These are phyloP conservation scores for Chimonanthus salicifolius DNA, from an alignment of 164 flowering plant genomes.

Conservation along the genomic window DNA sequence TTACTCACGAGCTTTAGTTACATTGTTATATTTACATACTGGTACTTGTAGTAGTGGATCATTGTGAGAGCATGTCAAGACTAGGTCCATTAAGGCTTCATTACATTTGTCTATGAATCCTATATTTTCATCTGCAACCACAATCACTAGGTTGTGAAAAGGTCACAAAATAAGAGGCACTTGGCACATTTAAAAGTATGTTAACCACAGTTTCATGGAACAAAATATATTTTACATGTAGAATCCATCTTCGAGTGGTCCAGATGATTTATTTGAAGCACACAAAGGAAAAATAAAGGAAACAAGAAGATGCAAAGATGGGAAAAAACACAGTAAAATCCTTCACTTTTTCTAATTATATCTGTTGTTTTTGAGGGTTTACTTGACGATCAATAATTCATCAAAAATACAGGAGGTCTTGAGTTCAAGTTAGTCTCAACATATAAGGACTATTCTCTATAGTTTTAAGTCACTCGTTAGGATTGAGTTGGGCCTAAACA, in stretches of 20 bases:
- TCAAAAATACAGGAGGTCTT: no score
- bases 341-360: no score
- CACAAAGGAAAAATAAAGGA: no score
- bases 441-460: no score
- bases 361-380: no score
- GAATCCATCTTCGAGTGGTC: background rate
- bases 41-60: slow-evolving; percentile 64
- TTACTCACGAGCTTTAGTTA: no score
- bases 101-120: slow-evolving; percentile 36
- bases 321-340: no score
- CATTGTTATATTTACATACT: slow-evolving; percentile 27
- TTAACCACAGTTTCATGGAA: background rate
- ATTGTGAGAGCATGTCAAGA: slow-evolving; percentile 70
- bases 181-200: background rate
- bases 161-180: background rate
- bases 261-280: background rate
- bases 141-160: slow-evolving; percentile 1
- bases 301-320: no score
- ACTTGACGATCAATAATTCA: no score
- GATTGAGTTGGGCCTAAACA: no score
- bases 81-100: slow-evolving; percentile 49
- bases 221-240: background rate
- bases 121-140: slow-evolving; percentile 41
- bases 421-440: no score
- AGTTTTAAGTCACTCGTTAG: no score